Evolutionary conservation across 495 filamentous ascomycete species (phyloP), one percentile per base, ranked within the genome.

Genomic region (Sordaria brevicollis): DNA sequence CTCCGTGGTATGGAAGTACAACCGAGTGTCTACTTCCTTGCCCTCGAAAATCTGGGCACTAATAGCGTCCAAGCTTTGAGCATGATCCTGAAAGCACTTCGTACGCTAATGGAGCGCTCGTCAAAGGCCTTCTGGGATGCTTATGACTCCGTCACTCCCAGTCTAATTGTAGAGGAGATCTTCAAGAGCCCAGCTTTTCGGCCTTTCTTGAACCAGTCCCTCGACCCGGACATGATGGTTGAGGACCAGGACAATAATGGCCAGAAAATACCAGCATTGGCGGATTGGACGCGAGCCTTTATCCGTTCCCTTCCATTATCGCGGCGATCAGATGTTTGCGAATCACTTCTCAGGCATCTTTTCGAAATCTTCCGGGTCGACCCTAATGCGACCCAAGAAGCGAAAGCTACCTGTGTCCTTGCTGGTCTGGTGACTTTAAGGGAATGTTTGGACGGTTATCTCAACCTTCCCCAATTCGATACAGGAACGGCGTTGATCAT

Each of bases 61-160:
- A 82, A 87, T 57, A 87, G 85, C 11, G 80, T 81, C 1, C 82
- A 85, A 3, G 84, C 88, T 11, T 80, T 96, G 65, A 79, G 83
- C 11, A 81, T 88, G 71, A 79, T 93, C 5, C 74, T 95, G 34
- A 85, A 88, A 69, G 87, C 88, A 1, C 87, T 95, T 65, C 84
- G 85, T 35, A 82, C 78, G 10, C 83, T 97, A 15, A 80, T 97
- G 54, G 86, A 89, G 69, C 91, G 91, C 69, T 90, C 92, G 0
- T 86, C 91, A 0, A 85, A 84, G 54, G 90, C 91, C 69, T 96
- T 96, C 74, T 97, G 93, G 93, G 89, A 90, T 71, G 91, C 92
- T 1, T 91, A 93, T 82, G 90, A 91, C 35, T 84, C 90, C 17
- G 91, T 93, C 62, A 90, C 90, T 2, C 89, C 92, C 7, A 87